Conservation (phyloP, 352 stramenopile genomes). For the Globisporangium lucens region DNA sequence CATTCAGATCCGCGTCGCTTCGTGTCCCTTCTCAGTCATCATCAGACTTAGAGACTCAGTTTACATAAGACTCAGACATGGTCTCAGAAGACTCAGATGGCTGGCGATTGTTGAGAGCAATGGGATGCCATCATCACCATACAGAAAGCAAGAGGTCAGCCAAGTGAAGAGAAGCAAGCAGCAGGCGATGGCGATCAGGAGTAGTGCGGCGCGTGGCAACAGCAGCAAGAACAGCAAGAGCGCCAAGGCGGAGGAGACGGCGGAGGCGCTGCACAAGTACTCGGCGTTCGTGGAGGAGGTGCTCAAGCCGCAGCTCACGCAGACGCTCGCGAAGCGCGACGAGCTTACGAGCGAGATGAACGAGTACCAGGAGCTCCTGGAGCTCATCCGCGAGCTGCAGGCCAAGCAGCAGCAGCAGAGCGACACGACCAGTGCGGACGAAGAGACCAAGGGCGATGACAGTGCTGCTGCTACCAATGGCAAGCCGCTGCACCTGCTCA, state of each 20-base stretch:
- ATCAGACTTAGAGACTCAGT: not conserved
- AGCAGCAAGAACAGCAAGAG: constrained; percentile 1
- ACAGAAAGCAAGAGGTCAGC: not conserved
- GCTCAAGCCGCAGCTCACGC: constrained; percentile 63
- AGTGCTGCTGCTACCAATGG: too few relatives aligned
- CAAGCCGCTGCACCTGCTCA: constrained; percentile 33
- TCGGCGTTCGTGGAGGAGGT: constrained; percentile 63
- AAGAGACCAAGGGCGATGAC: constrained; percentile 8
- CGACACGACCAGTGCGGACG: not conserved
- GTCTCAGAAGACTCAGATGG: not conserved
- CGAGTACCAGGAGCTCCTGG: constrained; percentile 57
- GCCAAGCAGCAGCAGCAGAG: constrained; percentile 1
- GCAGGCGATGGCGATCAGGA: constrained; percentile 1
- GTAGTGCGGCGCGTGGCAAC: not conserved
- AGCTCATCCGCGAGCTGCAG: constrained; percentile 39
- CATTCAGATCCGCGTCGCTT: not conserved
- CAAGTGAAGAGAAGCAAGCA: not conserved
- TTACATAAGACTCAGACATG: not conserved
- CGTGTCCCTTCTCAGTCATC: not conserved
- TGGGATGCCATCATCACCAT: not conserved
- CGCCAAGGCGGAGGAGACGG: constrained; percentile 11
- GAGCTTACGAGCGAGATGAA: constrained; percentile 42
- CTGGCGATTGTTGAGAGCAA: not conserved
- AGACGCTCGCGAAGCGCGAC: constrained; percentile 53
- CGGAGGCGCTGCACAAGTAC: constrained; percentile 51